These are phyloP conservation scores for Leccinellum luteum DNA, from an alignment of 768 basidiomycete genomes.

Conservation along the genomic window DNA sequence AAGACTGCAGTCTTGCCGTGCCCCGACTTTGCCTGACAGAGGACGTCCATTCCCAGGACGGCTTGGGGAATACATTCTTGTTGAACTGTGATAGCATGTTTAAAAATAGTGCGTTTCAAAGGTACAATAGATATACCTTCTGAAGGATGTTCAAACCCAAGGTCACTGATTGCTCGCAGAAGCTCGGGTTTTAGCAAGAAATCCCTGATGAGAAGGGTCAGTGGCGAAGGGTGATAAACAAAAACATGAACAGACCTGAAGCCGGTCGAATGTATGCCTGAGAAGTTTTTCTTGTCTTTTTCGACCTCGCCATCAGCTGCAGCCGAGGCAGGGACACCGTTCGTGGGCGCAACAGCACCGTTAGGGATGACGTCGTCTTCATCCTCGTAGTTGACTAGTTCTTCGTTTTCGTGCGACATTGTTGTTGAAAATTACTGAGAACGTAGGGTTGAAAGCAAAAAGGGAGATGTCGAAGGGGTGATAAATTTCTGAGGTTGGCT, in stretches of 20 bases:
- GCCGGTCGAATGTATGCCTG: constrained; percentile 99
- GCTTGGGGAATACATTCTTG: constrained; percentile 99
- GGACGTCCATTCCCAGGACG: constrained; percentile 98
- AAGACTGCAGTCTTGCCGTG: constrained; percentile 99
- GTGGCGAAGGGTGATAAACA: neutral
- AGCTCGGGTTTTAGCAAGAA: constrained; percentile 98
- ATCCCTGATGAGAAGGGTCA: constrained; percentile 55
- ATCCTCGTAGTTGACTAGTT: constrained; percentile 94
- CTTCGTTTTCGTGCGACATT: constrained; percentile 87
- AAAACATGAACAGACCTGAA: constrained; percentile 67
- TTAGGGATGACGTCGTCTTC: constrained; percentile 76
- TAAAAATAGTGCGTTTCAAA: neutral
- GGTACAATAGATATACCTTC: constrained; percentile 61
- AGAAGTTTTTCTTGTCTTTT: constrained; percentile 96
- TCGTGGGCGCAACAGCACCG: constrained; percentile 45
- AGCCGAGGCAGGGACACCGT: constrained; percentile 47
- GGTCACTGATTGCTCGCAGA: constrained; percentile 94
- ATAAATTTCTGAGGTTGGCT: constrained; percentile 25
- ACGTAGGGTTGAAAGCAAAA: constrained; percentile 25
- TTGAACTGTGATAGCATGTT: constrained; percentile 62
- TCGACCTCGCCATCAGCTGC: constrained; percentile 52
- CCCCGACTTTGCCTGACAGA: constrained; percentile 99
- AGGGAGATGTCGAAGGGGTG: constrained; percentile 21
- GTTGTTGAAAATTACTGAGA: constrained; percentile 26
- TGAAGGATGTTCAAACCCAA: constrained; percentile 99